A percentile compares a stretch with the other conserved stretches of the same genome.
phyloP scores from a whole-genome alignment of 768 basidiomycete species.

The Phallus indusiatus region DNA sequence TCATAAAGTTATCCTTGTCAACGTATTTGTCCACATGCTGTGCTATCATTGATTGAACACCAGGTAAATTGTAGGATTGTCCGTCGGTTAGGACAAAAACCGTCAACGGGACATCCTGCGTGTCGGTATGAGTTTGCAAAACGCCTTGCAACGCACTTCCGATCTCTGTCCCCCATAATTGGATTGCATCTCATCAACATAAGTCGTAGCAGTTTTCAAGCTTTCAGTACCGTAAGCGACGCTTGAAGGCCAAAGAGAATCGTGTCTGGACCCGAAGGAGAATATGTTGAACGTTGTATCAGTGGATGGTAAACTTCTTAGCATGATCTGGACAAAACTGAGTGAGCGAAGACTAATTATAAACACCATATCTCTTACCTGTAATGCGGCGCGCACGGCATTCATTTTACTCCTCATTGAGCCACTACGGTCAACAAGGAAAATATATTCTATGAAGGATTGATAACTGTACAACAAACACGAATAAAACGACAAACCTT shows the following conservation, averaged over 20 bases:
- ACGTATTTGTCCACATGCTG: not conserved
- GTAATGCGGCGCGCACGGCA: slow-evolving; percentile 19
- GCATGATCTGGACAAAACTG: slow-evolving; percentile 28
- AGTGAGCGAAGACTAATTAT: not conserved
- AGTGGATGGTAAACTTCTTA: slow-evolving; percentile 32
- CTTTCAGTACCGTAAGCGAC: slow-evolving; percentile 2
- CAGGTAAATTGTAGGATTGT: slow-evolving; percentile 19
- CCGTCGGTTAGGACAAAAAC: slow-evolving; percentile 57
- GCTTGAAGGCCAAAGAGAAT: slow-evolving; percentile 29
- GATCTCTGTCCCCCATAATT: slow-evolving; percentile 47
- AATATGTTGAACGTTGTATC: slow-evolving; percentile 48
- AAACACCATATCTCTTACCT: not conserved
- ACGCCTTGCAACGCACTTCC: slow-evolving; percentile 29
- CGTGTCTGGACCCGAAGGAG: slow-evolving; percentile 33
- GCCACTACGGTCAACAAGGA: slow-evolving; percentile 50
- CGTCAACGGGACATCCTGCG: slow-evolving; percentile 25
- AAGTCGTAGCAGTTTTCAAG: slow-evolving; percentile 7
- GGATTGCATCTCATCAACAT: slow-evolving; percentile 33
- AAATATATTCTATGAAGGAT: too few species aligned
- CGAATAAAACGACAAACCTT: slow-evolving; percentile 17
- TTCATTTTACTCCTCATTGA: slow-evolving; percentile 41
- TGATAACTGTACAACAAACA: not conserved
- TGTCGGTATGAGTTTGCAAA: slow-evolving; percentile 23
- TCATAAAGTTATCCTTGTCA: slow-evolving; percentile 20
- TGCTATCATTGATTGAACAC: not conserved